These are phyloP conservation scores for Eimeria maxima DNA, from an alignment of 169 alveolate species.

Conservation along the genomic window DNA sequence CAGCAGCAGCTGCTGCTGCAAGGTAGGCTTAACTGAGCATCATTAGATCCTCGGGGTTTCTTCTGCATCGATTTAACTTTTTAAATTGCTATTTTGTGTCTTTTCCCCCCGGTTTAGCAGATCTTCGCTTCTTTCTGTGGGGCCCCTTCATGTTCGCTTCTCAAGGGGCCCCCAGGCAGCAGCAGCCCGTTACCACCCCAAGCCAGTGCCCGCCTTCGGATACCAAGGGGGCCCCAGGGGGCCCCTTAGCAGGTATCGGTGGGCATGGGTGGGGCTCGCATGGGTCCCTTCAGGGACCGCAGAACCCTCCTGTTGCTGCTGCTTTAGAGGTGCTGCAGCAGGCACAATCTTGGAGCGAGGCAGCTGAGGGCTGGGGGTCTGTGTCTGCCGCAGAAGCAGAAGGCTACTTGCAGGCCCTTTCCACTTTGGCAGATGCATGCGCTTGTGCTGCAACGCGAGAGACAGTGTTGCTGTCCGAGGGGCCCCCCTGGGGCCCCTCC, in stretches of 20 bases:
- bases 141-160: background rate
- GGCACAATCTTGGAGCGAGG: background rate
- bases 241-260: background rate
- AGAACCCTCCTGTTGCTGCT: background rate
- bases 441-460: background rate
- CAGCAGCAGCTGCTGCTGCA: background rate
- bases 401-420: background rate
- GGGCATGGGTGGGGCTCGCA: background rate
- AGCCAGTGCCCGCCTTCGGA: constrained; percentile 17
- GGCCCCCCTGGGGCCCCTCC: background rate
- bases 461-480: background rate
- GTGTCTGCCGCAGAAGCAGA: background rate
- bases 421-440: background rate
- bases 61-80: too few relatives aligned
- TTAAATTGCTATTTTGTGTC: too few relatives aligned
- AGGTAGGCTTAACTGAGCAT: background rate
- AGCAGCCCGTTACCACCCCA: constrained; percentile 3
- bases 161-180: constrained; percentile 12
- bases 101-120: too few relatives aligned
- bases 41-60: background rate
- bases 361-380: background rate
- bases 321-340: background rate
- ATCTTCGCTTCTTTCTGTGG: background rate
- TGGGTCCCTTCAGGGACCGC: constrained; percentile 23
- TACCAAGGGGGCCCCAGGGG: background rate